A percentile compares a stretch with the other conserved stretches of the same genome.
Evolutionary conservation across 2,329 filamentous ascomycete genomes (phyloP).

Genomic region (Fusarium redolens): DNA sequence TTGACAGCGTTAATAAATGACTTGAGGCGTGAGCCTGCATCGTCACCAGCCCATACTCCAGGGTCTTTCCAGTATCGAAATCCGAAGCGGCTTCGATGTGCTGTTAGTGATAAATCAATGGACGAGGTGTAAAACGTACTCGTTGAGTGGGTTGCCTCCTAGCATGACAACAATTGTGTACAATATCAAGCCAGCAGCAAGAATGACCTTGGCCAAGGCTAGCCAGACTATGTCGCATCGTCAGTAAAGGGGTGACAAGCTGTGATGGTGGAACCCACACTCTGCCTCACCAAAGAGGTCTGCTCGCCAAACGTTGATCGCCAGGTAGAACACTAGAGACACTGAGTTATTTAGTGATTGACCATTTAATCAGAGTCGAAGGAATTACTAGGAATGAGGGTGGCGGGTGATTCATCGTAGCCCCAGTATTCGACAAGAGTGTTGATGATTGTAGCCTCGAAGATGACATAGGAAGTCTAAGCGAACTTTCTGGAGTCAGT

Average conservation of each 20-base stretch:
- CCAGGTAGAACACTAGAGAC: neutral
- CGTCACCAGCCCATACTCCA: neutral
- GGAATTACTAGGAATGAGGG: neutral
- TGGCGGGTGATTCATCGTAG: neutral
- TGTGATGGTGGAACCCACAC: neutral
- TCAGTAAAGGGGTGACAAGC: neutral
- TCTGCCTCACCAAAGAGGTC: neutral
- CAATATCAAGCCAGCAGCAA: constrained; percentile 73
- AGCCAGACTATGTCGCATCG: constrained; percentile 59
- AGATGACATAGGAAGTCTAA: neutral
- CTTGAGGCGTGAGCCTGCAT: neutral
- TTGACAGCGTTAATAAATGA: neutral
- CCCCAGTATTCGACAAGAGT: neutral
- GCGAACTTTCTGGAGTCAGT: neutral
- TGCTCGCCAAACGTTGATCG: neutral
- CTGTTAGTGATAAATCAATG: neutral
- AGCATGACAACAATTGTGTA: constrained; percentile 83
- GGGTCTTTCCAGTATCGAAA: constrained; percentile 71
- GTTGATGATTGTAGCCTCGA: neutral
- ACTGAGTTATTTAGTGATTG: neutral
- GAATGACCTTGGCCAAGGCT: constrained; percentile 69
- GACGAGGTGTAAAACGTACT: neutral
- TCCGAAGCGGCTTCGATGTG: constrained; percentile 66
- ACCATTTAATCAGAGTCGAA: neutral
- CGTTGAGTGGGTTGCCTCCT: constrained; percentile 72